Percentiles rank a stretch among this genome's conserved stretches.
phyloP scores from a whole-genome alignment of 164 flowering plant species.

The Warburgia ugandensis region DNA sequence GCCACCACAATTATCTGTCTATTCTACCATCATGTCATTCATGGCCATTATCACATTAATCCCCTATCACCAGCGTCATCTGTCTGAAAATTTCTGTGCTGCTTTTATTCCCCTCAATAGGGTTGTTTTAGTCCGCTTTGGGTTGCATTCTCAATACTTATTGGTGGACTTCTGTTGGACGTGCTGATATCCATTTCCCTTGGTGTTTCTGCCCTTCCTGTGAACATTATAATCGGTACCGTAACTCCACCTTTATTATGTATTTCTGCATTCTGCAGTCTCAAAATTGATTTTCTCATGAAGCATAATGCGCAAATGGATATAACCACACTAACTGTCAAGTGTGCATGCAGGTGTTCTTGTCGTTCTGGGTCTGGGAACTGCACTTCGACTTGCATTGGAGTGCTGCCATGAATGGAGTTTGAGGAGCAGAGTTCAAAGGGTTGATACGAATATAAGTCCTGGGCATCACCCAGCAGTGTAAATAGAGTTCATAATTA shows the following conservation, averaged over 20 bases:
- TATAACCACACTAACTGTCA: too few relatives aligned
- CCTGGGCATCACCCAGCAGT: conserved; percentile 25
- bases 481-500: too few relatives aligned
- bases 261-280: too few relatives aligned
- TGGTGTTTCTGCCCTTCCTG: conserved; percentile 79
- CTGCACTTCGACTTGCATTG: conserved; percentile 63
- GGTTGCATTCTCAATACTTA: conserved; percentile 71
- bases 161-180: conserved; percentile 69
- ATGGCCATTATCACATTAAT: too few relatives aligned
- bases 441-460: conserved; percentile 38
- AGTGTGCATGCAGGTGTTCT: conserved; percentile 75
- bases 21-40: too few relatives aligned
- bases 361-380: conserved; percentile 72
- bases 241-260: not conserved
- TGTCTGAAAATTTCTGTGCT: too few relatives aligned
- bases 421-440: conserved; percentile 46
- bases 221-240: conserved; percentile 72
- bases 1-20: too few relatives aligned
- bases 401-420: conserved; percentile 73
- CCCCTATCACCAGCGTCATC: too few relatives aligned
- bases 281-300: too few relatives aligned
- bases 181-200: conserved; percentile 71
- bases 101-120: too few relatives aligned
- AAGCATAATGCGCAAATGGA: too few relatives aligned
- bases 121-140: conserved; percentile 67